Conservation (phyloP, 352 stramenopile species). For the Aphanomyces euteiches region DNA sequence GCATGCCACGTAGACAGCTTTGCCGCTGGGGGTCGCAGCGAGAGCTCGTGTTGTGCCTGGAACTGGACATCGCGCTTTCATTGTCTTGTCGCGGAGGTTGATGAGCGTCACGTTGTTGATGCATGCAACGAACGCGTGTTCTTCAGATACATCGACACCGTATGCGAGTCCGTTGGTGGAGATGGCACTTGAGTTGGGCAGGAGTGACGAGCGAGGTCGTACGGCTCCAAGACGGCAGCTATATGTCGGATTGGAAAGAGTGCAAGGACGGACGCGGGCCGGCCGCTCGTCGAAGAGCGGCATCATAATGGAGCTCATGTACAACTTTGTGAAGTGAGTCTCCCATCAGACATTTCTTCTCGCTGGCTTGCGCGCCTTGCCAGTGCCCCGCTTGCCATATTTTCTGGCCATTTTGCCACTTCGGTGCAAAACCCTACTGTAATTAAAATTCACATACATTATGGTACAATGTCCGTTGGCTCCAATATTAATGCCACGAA, state of each 20-base stretch:
- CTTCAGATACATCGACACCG: constrained; percentile 8
- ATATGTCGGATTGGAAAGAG: background rate
- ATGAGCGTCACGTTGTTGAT: constrained; percentile 22
- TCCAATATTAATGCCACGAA: too few relatives aligned
- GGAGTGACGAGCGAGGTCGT: constrained; percentile 7
- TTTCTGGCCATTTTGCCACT: constrained; percentile 10
- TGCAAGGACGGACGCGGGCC: background rate
- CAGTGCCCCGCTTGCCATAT: constrained; percentile 3
- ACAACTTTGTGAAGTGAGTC: background rate
- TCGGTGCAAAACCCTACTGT: too few relatives aligned
- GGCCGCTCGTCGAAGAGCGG: constrained; percentile 8
- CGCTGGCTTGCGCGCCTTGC: background rate
- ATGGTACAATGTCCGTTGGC: too few relatives aligned
- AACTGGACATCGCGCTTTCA: background rate
- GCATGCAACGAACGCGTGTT: constrained; percentile 23
- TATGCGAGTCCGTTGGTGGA: constrained; percentile 20
- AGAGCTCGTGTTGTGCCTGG: constrained; percentile 19
- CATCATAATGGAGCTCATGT: constrained; percentile 7
- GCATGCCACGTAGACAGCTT: constrained; percentile 28
- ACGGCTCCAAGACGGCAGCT: background rate
- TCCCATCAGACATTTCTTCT: background rate
- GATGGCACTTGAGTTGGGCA: constrained; percentile 14
- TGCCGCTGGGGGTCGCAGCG: constrained; percentile 19
- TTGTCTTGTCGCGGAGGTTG: constrained; percentile 4
- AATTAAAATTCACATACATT: too few relatives aligned